Conservation (phyloP, 805 yeast species). For the Naumovozyma dairenensis region DNA sequence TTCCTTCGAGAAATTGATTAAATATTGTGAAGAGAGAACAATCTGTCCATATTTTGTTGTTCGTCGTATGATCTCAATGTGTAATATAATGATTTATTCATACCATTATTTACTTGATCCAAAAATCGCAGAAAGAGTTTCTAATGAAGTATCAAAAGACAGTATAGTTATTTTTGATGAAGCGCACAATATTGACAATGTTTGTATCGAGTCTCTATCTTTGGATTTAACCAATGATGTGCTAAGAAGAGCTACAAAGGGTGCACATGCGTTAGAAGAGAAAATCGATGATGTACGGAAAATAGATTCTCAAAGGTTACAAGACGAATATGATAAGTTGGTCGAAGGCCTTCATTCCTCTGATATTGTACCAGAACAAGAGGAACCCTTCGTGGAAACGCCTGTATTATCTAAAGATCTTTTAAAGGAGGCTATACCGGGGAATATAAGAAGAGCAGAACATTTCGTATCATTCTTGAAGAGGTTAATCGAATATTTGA, state of each 20-base stretch:
- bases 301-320: constrained; percentile 73
- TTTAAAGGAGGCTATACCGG: constrained; percentile 89
- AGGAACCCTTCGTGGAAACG: constrained; percentile 58
- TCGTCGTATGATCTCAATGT: constrained; percentile 91
- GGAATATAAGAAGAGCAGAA: constrained; percentile 93
- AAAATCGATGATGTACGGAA: constrained; percentile 80
- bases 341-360: constrained; percentile 84
- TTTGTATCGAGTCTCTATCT: constrained; percentile 90
- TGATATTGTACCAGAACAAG: constrained; percentile 51
- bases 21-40: constrained; percentile 66
- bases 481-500: constrained; percentile 85
- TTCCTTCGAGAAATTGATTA: constrained; percentile 76
- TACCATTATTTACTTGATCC: constrained; percentile 96
- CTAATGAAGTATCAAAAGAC: constrained; percentile 83
- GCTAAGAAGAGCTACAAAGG: constrained; percentile 74
- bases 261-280: constrained; percentile 67
- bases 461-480: constrained; percentile 91
- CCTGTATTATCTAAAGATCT: constrained; percentile 83
- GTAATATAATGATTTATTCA: constrained; percentile 90
- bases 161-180: constrained; percentile 94
- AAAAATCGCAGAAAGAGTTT: constrained; percentile 91
- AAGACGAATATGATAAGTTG: constrained; percentile 81
- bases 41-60: constrained; percentile 97
- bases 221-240: constrained; percentile 88
- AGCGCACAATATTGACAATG: constrained; percentile 98